phyloP scores from a whole-genome alignment of 345 rosid species.

The Pelargonium nanum region DNA sequence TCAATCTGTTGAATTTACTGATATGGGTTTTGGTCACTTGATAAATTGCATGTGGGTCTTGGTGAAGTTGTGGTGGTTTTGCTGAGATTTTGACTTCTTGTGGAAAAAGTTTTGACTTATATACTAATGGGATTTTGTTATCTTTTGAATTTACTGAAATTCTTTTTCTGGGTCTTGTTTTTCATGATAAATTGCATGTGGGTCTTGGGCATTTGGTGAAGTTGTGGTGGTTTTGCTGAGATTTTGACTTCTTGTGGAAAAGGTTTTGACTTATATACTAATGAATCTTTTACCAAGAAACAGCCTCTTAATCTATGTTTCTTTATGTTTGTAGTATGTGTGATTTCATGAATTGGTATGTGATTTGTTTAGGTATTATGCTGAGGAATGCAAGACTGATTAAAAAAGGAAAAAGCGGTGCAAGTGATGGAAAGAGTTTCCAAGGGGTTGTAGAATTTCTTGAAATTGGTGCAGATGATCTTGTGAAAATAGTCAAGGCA shows the following conservation, averaged over 20 bases:
- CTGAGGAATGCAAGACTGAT: conserved; percentile 73
- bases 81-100: neutral
- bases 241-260: neutral
- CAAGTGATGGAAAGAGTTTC: conserved; percentile 44
- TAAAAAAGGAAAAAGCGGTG: conserved; percentile 51
- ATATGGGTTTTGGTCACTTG: conserved; percentile 4
- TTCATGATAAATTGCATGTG: conserved; percentile 4
- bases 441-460: conserved; percentile 64
- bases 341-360: neutral
- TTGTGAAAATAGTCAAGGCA: conserved; percentile 81
- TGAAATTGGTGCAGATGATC: conserved; percentile 50
- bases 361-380: conserved; percentile 49
- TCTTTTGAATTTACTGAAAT: neutral
- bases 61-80: conserved; percentile 4
- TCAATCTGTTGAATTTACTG: too few relatives aligned
- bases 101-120: too few relatives aligned
- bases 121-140: neutral
- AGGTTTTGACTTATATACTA: too few relatives aligned
- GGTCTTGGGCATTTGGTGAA: conserved; percentile 8
- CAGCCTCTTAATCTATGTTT: neutral
- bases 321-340: neutral
- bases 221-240: neutral
- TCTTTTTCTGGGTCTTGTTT: conserved; percentile 12
- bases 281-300: neutral
- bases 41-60: conserved; percentile 7